Base-by-base conservation (phyloP, 495 filamentous ascomycete genomes). In the Thermochaetoides thermophila region DNA sequence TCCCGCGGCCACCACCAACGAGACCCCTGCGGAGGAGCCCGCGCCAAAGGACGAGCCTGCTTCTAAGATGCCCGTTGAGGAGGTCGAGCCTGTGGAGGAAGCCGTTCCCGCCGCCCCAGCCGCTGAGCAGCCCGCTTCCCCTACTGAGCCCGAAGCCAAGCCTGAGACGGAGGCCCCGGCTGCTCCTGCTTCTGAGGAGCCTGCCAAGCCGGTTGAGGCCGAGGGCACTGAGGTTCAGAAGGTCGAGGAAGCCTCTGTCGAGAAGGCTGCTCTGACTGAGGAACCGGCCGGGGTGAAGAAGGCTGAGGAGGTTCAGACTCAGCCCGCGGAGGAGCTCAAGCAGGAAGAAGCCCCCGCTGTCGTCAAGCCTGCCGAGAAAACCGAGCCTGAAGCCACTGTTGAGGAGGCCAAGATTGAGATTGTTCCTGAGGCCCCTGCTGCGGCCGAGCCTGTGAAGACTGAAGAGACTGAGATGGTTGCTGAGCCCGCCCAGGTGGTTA, bases 141-240 rank as follows among this genome's bases (percentile, higher is more conserved):
- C n/a, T n/a, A n/a, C 21, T 12, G 29, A 21, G 29, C 29, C 37
- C 5, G 26, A 30, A 10, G 2, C 18, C 3, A 9, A 30, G 12
- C 38, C 40, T 16, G 19, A 16, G 12, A 29, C 31, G 23, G 27
- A n/a, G n/a, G n/a, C n/a, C n/a, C n/a, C 32, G 30, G 10, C 18
- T 17, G 11, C 31, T 15, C 10, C 18, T 14, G 3, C 11, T 6
- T 5, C 16, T 8, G 28, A 30, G 16, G 9, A 13, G 6, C 7
- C 25, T 5, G 4, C 27, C 5, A 16, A 6, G 7, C 16, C 17
- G 3, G 16, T 19, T 17, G 21, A 13, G 11, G 31, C n/a, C 5
- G 31, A 33, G 21, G 29, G 17, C 8, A 15, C 27, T 25, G 14
- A 27, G 7, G 29, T 15, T 5, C 20, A 38, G 13, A 29, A 38